Conservation (phyloP, 371 early-diverging fungal species). For the Mucor ambiguus region DNA sequence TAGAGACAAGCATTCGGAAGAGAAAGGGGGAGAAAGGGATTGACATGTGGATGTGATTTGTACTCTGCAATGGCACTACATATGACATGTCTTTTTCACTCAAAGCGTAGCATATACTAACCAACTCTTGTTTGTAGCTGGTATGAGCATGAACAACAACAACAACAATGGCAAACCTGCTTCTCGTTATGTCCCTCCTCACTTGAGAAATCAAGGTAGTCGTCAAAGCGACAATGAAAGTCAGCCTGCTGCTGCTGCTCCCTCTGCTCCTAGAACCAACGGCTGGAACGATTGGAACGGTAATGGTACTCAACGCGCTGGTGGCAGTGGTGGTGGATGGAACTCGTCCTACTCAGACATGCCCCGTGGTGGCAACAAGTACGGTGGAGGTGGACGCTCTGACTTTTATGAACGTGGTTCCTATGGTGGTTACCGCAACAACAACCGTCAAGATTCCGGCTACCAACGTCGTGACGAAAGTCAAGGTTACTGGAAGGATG, state of each 20-base stretch:
- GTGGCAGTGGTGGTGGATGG: slow-evolving; percentile 40
- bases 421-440: slow-evolving; percentile 39
- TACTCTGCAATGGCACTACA: not conserved
- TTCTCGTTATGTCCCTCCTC: slow-evolving; percentile 54
- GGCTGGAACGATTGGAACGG: slow-evolving; percentile 38
- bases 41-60: not conserved
- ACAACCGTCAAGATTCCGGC: slow-evolving; percentile 48
- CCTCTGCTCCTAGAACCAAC: slow-evolving; percentile 15
- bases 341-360: slow-evolving; percentile 56
- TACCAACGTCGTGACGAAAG: slow-evolving; percentile 54
- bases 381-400: slow-evolving; percentile 34
- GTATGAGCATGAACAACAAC: slow-evolving; percentile 59
- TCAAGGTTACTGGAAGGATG: slow-evolving; percentile 72
- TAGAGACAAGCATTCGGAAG: not conserved
- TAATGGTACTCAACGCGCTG: slow-evolving; percentile 11
- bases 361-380: slow-evolving; percentile 21
- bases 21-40: not conserved
- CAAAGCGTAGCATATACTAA: not conserved
- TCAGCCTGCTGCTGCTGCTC: not conserved
- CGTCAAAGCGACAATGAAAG: slow-evolving; percentile 15
- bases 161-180: slow-evolving; percentile 21
- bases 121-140: slow-evolving; percentile 47
- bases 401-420: slow-evolving; percentile 42
- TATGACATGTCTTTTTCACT: not conserved
- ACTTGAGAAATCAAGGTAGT: slow-evolving; percentile 43